Evolutionary conservation across 306 rosid genomes (phyloP).

Genomic region (Cucurbita maxima): DNA sequence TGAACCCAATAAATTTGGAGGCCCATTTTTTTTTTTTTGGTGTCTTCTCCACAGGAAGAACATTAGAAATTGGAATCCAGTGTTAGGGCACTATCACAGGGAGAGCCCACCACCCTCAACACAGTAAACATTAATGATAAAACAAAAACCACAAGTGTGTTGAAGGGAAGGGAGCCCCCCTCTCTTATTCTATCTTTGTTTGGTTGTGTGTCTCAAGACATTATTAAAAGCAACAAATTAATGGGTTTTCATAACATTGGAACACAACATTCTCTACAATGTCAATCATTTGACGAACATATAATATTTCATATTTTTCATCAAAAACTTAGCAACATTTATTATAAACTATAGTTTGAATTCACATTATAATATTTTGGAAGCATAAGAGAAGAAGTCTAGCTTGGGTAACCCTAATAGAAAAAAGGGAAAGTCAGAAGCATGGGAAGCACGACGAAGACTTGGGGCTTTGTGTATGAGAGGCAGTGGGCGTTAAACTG

Average conservation of each 20-base stretch:
- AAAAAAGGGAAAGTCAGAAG: background rate
- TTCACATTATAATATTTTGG: background rate
- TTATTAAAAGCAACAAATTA: background rate
- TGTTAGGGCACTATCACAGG: conserved; percentile 5
- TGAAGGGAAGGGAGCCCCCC: background rate
- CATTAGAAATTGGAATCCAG: conserved; percentile 12
- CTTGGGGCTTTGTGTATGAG: background rate
- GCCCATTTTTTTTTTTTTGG: background rate
- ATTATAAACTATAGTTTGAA: background rate
- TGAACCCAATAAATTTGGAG: background rate
- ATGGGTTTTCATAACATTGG: too few species aligned
- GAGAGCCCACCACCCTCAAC: conserved; percentile 7
- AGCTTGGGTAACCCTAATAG: background rate
- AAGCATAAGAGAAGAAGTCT: background rate
- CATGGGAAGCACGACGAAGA: background rate
- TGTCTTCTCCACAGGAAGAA: conserved; percentile 6
- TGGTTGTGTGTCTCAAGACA: background rate
- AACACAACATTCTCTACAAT: background rate
- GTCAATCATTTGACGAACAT: background rate
- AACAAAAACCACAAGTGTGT: background rate
- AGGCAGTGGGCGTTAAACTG: background rate
- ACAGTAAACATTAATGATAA: conserved; percentile 1
- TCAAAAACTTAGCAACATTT: background rate
- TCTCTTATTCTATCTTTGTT: background rate
- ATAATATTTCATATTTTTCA: background rate